Conservation (phyloP, 177 flowering plant genomes). For the Vitis hybrid region DNA sequence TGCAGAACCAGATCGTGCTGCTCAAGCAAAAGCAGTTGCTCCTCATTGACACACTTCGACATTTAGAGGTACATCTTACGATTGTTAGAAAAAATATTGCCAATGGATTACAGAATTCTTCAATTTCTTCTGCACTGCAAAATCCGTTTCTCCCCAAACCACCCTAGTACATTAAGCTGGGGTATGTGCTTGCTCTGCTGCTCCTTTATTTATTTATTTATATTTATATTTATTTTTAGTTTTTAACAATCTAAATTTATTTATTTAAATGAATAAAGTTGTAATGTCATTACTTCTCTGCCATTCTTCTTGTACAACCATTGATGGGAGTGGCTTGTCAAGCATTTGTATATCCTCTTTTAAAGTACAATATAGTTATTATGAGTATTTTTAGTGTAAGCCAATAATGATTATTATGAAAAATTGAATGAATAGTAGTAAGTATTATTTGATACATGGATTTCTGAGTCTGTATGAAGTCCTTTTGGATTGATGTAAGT, state of each 20-base stretch:
- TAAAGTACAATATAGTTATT: not conserved
- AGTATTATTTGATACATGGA: not conserved
- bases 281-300: not conserved
- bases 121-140: not conserved
- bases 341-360: not conserved
- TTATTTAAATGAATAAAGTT: not conserved
- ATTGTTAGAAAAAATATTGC: slow-evolving; percentile 18
- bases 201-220: not conserved
- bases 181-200: not conserved
- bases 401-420: not conserved
- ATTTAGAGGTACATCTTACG: slow-evolving; percentile 79
- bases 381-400: not conserved
- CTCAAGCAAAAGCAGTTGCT: slow-evolving; percentile 85
- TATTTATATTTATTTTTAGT: not conserved
- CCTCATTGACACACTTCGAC: slow-evolving; percentile 77
- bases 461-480: not conserved
- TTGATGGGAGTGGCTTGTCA: not conserved
- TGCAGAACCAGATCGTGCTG: slow-evolving; percentile 73
- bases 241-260: not conserved
- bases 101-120: slow-evolving; percentile 14
- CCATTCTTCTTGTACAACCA: not conserved
- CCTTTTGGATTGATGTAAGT: slow-evolving; percentile 1
- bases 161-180: too few species aligned
- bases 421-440: not conserved
- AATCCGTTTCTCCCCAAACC: not conserved